Base-by-base conservation (phyloP, 2,329 filamentous ascomycete species). In the Aspergillus sp. region DNA sequence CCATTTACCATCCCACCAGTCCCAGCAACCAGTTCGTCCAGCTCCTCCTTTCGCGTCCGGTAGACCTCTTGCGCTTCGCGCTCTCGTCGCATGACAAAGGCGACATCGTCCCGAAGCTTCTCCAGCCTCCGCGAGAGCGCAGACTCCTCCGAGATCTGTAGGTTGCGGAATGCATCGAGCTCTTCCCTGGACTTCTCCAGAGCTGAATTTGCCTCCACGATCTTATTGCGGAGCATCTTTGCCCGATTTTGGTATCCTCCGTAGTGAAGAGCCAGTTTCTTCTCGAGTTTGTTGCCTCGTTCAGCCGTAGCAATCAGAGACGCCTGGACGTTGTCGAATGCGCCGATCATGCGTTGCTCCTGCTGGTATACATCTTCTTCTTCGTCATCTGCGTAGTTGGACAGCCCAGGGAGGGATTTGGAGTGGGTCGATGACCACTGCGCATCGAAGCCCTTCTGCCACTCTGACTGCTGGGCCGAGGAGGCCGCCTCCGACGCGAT, bases 21-120 rank as follows among this genome's bases (percentile, higher is more conserved):
- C 14, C 65, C 65, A 60, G 64, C 59, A 51, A 69, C 55, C 46
- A 96, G 74, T 49, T 73, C 76, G 45, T 86, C 83, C 60, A 97
- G 71, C 77, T 97, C 94, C 44, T 91, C 89, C 72, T 83, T 90
- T 54, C 85, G 83, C 58, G 76, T 77, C 62, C 89, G 82, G 69
- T 94, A 99, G 64, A 88, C 70, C 58, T 97, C 91, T 74, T 99
- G 94, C 5, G 91, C 91, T 74, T 97, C 91, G 53, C 92, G 81
- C 76, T 97, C 93, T 57, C 93, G 80, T 62, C 84, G 84, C 61
- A 85, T 89, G 9, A 97, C 82, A 62, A 89, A 89, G 5, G 79
- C 82, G 19, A 96, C 91, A 70, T 97, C 91, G n/a, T 89, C 87
- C 47, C 91, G 83, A 52, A 97, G 74, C 10, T 81, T 80, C 60